A percentile compares a stretch with the other conserved stretches of the same genome.
These are phyloP conservation scores for Leishmania martiniquensis DNA, from an alignment of 208 protist species.

Conservation along the genomic window DNA sequence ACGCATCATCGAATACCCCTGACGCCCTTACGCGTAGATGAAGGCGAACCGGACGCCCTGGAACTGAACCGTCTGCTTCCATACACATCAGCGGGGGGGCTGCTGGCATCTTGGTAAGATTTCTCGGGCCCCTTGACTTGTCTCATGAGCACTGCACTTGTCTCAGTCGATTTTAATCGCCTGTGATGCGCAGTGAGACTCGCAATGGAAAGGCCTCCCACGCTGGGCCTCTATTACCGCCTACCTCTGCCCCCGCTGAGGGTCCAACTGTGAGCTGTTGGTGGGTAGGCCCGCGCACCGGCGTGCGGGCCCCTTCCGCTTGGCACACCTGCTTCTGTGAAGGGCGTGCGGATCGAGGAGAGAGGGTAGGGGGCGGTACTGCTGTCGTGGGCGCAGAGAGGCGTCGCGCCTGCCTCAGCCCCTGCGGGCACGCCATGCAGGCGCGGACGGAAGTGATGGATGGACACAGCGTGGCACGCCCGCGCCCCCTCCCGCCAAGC, in stretches of 20 bases:
- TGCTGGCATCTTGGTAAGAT: too few relatives aligned
- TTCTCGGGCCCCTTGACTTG: too few relatives aligned
- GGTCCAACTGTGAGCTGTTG: neutral
- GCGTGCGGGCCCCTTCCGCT: neutral
- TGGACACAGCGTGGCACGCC: neutral
- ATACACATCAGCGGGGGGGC: too few relatives aligned
- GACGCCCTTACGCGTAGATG: too few relatives aligned
- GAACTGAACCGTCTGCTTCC: too few relatives aligned
- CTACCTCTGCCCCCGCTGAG: neutral
- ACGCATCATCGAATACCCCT: too few relatives aligned
- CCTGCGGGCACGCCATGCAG: neutral
- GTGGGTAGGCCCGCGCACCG: neutral
- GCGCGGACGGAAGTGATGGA: neutral
- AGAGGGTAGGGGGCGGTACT: neutral
- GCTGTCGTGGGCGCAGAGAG: neutral
- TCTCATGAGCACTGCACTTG: too few relatives aligned
- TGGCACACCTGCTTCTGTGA: neutral
- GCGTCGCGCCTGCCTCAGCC: neutral
- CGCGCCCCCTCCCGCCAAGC: neutral
- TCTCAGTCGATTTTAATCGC: too few relatives aligned
- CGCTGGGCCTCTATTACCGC: neutral
- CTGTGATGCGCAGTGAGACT: too few relatives aligned
- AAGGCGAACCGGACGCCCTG: too few relatives aligned
- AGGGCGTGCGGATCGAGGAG: neutral
- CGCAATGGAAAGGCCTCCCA: neutral